Conservation (phyloP, 2,329 filamentous ascomycete genomes). For the Epichloe typhina region DNA sequence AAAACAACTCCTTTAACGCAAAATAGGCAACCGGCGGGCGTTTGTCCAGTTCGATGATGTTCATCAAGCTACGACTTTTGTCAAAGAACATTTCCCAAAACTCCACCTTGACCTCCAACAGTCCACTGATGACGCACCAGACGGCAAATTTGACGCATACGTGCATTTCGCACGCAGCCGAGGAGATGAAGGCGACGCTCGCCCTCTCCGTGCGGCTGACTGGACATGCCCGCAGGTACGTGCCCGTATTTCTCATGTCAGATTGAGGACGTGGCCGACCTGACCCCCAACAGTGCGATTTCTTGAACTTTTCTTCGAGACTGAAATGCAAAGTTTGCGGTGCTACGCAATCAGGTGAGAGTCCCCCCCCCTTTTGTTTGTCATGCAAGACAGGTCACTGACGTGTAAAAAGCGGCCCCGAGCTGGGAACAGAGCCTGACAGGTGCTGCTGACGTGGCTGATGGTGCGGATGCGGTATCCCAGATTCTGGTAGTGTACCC, state of each 20-base stretch:
- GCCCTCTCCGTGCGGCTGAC: constrained; percentile 12
- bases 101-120: constrained; percentile 22
- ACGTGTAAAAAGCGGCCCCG: constrained; percentile 6
- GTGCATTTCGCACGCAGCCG: constrained; percentile 28
- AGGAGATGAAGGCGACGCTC: constrained; percentile 19
- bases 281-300: constrained; percentile 19
- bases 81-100: constrained; percentile 29
- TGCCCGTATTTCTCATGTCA: background rate
- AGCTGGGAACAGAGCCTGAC: constrained; percentile 27
- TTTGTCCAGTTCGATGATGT: constrained; percentile 30
- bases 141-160: constrained; percentile 24
- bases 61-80: constrained; percentile 26
- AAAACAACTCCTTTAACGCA: background rate
- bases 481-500: constrained; percentile 67
- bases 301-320: constrained; percentile 26
- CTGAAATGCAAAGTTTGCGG: constrained; percentile 26
- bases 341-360: constrained; percentile 17
- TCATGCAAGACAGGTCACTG: background rate
- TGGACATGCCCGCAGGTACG: constrained; percentile 24
- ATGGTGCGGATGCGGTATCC: constrained; percentile 44
- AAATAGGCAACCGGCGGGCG: constrained; percentile 25
- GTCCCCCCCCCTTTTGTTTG: no score
- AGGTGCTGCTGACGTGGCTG: constrained; percentile 34
- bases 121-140: constrained; percentile 25
- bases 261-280: background rate